Base-by-base conservation (phyloP, 1,284 basidiomycete species). In the Veloboletus limbatus region DNA sequence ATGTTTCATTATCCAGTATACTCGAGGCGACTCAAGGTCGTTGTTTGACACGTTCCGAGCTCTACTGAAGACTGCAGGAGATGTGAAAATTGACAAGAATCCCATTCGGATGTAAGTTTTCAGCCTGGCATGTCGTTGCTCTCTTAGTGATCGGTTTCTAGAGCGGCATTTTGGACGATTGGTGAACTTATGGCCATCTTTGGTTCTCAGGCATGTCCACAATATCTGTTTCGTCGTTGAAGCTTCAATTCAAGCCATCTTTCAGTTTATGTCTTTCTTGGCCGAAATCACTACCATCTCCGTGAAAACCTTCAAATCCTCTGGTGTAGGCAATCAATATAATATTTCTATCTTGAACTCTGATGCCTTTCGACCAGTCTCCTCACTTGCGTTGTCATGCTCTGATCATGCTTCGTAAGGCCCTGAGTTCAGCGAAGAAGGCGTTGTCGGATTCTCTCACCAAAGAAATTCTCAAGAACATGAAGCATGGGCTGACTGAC, bases 181-280 rank as follows among this genome's bases (percentile, higher is more conserved):
- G 94, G 92, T 11, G 91, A 96, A 63, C 71, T 97, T 11, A 96
- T 97, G 85, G 79, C 74, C 34, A 74, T 75, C 8, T 87, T 88
- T 57, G 95, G 96, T 4, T 76, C 83, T 6, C 89, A 95, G 70
- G 92, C 88, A 58, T 51, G 81, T 62, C 16, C 16, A 21, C 18
- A 38, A 14, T 14, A 2, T 26, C 9, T 30, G 6, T 35, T 34
- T 28, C n/a, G 5, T 7, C 20, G n/a, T n/a, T 24, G 14, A 28
- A 28, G 7, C 14, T 27, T 45, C 8, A 10, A 39, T 36, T 36
- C 25, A 33, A 25, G 17, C n/a, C 21, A 20, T 39, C 42, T 30
- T 40, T 39, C 22, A 97, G 87, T 85, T 94, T 65, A 97, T 97
- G 94, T 96, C 92, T 1, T 86, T 93, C 57, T 88, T 94, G 81